Base-by-base conservation (phyloP, 73 alveolate species). In the Uronychia setigera region DNA sequence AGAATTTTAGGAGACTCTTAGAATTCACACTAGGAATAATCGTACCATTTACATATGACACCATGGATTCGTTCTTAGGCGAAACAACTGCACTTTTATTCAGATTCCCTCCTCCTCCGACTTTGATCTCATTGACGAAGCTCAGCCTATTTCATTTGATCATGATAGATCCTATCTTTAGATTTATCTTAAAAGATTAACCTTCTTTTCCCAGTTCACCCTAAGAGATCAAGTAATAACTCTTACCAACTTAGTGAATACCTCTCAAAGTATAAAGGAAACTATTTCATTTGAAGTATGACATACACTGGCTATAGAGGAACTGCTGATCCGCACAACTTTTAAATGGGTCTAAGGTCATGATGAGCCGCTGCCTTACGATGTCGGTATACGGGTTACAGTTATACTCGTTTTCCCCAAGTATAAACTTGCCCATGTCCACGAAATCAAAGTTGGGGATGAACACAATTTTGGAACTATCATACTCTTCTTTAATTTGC, bases 401-500 rank as follows among this genome's bases (percentile, higher is more conserved):
- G 79, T 27, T 67, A 26, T 29, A 27, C 75, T 67, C 80, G 34
- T 67, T 81, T 60, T 81, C 81, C 1, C 31, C 81, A 31, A 59
- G 33, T 29, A 33, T 60, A 81, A 59, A 81, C 27, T 67, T 81
- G 9, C 77, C 88, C 13, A 78, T 29, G 1, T 81, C 88, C 5
- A 81, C 60, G 46, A 81, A 81, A 31, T 81, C 88, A 1, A 81
- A 14, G 32, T 77, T 28, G 26, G 88, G 81, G 31, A 67, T 31
- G 31, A 81, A 81, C 31, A 27, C 74, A 29, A 29, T 30, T 19
- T 9, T 11, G 30, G 28, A 34, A 28, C 86, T 29, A 28, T 0
- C 0, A n/a, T 58, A 1, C 28, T n/a, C 35, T 14, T 58, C 14
- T 1, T 67, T 67, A 13, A 28, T 25, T 5, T 13, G 79, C 14